Evolutionary conservation across 2,329 filamentous ascomycete species (phyloP).

Genomic region (Epichloe aotearoae): DNA sequence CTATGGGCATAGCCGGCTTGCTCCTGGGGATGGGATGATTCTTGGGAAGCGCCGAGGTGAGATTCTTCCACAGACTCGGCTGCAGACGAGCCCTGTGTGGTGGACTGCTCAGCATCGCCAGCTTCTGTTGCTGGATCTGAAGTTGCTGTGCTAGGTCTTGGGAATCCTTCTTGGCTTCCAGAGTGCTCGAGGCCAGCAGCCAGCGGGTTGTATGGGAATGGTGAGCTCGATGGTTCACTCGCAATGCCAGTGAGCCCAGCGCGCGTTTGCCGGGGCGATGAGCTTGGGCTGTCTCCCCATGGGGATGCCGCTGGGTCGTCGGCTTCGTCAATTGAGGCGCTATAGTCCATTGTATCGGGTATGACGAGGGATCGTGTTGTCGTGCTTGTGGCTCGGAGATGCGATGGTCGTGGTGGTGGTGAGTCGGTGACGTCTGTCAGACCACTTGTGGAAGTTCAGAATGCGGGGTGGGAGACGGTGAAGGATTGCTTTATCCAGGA

Average conservation of each 20-base stretch:
- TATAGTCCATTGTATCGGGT: conserved; percentile 41
- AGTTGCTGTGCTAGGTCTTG: conserved; percentile 33
- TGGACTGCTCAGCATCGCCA: conserved; percentile 21
- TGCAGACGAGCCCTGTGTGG: conserved; percentile 9
- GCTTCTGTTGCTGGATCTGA: conserved; percentile 31
- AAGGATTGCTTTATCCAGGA: background rate
- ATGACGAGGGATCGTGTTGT: background rate
- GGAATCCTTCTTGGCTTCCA: conserved; percentile 26
- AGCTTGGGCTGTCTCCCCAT: conserved; percentile 41
- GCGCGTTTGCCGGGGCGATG: conserved; percentile 34
- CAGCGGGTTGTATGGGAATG: conserved; percentile 31
- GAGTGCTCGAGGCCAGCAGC: conserved; percentile 27
- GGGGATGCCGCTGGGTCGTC: conserved; percentile 41
- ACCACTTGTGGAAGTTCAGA: background rate
- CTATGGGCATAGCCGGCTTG: conserved; percentile 9
- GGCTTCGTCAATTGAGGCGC: conserved; percentile 38
- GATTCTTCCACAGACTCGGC: conserved; percentile 9
- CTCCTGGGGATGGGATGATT: conserved; percentile 4
- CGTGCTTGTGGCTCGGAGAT: background rate
- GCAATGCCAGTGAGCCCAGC: conserved; percentile 28
- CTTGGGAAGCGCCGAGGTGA: conserved; percentile 6
- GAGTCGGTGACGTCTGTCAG: background rate
- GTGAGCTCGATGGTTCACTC: conserved; percentile 26
- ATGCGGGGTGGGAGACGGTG: background rate
- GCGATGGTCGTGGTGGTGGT: background rate